Evolutionary conservation across 202 grass and related monocot species (phyloP), one percentile per base, ranked within the genome.

Genomic region (Zoysia matrella): DNA sequence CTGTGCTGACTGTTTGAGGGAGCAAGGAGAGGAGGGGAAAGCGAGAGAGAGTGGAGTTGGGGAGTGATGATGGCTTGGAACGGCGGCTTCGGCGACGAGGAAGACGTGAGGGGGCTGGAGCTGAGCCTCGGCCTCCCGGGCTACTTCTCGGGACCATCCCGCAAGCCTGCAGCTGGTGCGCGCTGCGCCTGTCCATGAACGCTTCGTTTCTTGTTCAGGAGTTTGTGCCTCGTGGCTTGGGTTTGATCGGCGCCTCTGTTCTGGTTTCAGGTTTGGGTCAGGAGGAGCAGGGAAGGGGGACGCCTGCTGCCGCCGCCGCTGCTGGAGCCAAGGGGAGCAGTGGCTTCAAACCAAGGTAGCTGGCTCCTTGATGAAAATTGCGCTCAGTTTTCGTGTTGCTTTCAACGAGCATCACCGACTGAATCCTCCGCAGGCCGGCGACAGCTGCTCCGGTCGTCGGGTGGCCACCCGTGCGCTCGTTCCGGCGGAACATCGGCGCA

Each of bases 401-500:
- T 30, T 30, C 22, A 30, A 16, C 10, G 11, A 2, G 22, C 12
- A 5, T 16, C 45, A 16, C 5, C 3, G 0, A 10, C 65, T 58
- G 52, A 58, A 58, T 60, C 7, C 7, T 60, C 66, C n/a, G 75
- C 82, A 95, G 95, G 82, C 43, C 73, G 49, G 60, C 55, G 70
- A 67, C 82, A 39, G 69, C 85, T 74, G 65, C 88, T 76, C 95
- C 95, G 65, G 86, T 91, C 5, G 90, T 98, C 46, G 95, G 95
- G 8, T 95, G 95, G 95, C 95, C 95, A 16, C 95, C 95, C 1
- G 84, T 98, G 63, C 84, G 92, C 30, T 87, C 95, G 47, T 93
- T 95, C 90, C 86, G 92, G 80, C 82, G 88, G 39, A 95, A 98
- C 77, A 84, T 98, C 42, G 76, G 84, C 42, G 73, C 86, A 7